Conservation (phyloP, 2,329 filamentous ascomycete species). For the Xylariaceae sp. region DNA sequence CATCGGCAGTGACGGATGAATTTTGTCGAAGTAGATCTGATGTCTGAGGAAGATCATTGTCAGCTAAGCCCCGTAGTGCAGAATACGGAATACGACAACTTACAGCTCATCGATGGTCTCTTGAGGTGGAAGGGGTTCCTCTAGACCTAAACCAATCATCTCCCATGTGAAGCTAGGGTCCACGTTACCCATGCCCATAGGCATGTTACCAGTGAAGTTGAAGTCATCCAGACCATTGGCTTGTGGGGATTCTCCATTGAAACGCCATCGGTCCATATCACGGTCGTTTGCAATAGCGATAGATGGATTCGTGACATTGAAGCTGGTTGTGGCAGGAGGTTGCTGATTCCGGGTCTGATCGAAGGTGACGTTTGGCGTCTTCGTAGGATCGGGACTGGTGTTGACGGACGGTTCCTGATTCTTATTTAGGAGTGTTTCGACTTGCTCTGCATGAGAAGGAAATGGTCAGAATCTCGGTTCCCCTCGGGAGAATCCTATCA, state of each 20-base stretch:
- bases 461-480: conserved; percentile 20
- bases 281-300: conserved; percentile 51
- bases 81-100: conserved; percentile 31
- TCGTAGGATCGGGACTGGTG: conserved; percentile 41
- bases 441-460: conserved; percentile 67
- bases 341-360: conserved; percentile 39
- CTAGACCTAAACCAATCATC: conserved; percentile 62
- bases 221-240: conserved; percentile 57
- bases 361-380: conserved; percentile 38
- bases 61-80: conserved; percentile 3
- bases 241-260: conserved; percentile 57
- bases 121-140: conserved; percentile 61
- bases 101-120: conserved; percentile 80
- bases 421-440: conserved; percentile 81
- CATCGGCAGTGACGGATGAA: conserved; percentile 84
- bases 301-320: conserved; percentile 49
- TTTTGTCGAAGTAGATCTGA: conserved; percentile 86
- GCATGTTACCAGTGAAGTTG: conserved; percentile 55
- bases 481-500: conserved; percentile 2
- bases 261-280: conserved; percentile 59
- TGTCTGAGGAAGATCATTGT: conserved; percentile 54
- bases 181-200: conserved; percentile 53
- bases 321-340: conserved; percentile 40
- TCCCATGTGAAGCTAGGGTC: conserved; percentile 77
- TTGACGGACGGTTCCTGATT: conserved; percentile 63